Base-by-base conservation (phyloP, 2,329 filamentous ascomycete species). In the Pseudocercospora musae region DNA sequence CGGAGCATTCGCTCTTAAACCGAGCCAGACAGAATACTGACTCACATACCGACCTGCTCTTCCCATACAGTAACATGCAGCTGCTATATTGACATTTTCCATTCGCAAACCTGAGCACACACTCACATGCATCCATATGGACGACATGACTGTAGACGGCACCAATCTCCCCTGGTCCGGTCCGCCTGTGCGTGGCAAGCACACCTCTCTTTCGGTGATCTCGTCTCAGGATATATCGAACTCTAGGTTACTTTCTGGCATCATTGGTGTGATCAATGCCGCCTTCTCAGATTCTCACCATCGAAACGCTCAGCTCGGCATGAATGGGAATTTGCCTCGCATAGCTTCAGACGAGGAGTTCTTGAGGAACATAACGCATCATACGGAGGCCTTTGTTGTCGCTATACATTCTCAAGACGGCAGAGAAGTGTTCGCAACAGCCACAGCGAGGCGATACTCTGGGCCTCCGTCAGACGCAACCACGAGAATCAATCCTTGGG, bases 371-470 rank as follows among this genome's bases (percentile, higher is more conserved):
- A 27, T 62, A 5, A 46, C 31, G 13, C 37, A 55, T 15, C 59
- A 66, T 29, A 55, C 63, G n/a, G 66, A 66, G 25, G 59, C 63
- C 2, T 68, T 68, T 48, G 15, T 61, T 20, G 54, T 68, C 5
- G 49, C 64, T 7, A 59, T 68, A 5, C 46, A 48, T 52, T 31
- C 48, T 10, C 20, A 18, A 23, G 55, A 40, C 13, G 55, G 29
- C 29, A 27, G 52, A 29, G 27, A 61, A 15, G 64, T 64, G 1
- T 37, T 68, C 20, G 66, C 58, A 15, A 68, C 66, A 9, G 64
- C 64, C 10, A 66, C 53, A 15, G 63, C 58, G 48, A 33, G 62
- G 29, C 59, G 59, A 23, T 66, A 62, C 52, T 44, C 55, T 21
- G 66, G 64, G 1, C 64, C 60, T 2, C 20, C 27, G 1, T 18